These are phyloP conservation scores for Ganoderma boninense DNA, from an alignment of 1,284 basidiomycete genomes.

Conservation along the genomic window DNA sequence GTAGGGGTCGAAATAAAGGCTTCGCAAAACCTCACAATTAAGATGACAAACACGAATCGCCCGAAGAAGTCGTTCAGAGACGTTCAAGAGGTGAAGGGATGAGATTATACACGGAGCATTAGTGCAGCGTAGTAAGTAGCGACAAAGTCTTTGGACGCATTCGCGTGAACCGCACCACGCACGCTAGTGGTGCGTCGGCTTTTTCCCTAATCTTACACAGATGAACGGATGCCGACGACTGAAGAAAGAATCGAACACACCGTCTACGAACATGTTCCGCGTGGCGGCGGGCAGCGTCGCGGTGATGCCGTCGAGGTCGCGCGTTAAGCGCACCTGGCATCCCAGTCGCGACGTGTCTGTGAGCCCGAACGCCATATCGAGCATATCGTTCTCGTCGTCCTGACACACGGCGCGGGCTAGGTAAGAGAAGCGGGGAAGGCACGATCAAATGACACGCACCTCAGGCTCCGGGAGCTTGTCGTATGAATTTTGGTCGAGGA, in stretches of 20 bases:
- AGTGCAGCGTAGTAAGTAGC: background rate
- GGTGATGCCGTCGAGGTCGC: slow-evolving; percentile 86
- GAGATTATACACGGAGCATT: background rate
- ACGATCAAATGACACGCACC: slow-evolving; percentile 29
- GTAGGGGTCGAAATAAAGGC: background rate
- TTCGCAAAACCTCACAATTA: too few relatives aligned
- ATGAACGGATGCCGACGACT: background rate
- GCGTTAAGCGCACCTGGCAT: slow-evolving; percentile 87
- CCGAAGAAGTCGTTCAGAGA: background rate
- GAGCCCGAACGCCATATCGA: slow-evolving; percentile 97
- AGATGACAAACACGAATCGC: background rate
- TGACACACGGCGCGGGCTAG: slow-evolving; percentile 9
- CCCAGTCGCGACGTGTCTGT: slow-evolving; percentile 91
- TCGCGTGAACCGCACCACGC: background rate
- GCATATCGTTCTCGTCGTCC: slow-evolving; percentile 98
- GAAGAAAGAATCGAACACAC: slow-evolving; percentile 50
- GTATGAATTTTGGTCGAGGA: slow-evolving; percentile 85
- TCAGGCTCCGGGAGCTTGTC: slow-evolving; percentile 90
- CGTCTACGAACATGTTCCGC: slow-evolving; percentile 97
- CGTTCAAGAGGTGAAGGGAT: background rate
- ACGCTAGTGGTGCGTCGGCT: slow-evolving; percentile 55
- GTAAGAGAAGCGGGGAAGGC: background rate
- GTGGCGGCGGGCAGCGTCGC: slow-evolving; percentile 93
- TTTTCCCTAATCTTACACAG: slow-evolving; percentile 46
- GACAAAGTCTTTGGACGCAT: background rate